phyloP scores from a whole-genome alignment of 495 filamentous ascomycete genomes.

The Saxophila tyrrhenica region DNA sequence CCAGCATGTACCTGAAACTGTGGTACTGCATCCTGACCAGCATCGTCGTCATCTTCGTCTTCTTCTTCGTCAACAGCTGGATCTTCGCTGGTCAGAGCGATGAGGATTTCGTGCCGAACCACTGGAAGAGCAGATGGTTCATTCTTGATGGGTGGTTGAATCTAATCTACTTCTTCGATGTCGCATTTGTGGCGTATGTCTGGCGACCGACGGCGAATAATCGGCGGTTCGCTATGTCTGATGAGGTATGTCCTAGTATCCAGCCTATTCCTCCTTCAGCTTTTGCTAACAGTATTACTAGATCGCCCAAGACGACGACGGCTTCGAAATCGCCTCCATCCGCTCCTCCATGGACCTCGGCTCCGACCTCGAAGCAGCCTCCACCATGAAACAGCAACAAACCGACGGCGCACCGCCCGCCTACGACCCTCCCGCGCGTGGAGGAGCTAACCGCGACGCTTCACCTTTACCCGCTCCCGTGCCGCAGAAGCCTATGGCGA shows the following conservation, averaged over 20 bases:
- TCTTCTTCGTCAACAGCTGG: conserved; percentile 93
- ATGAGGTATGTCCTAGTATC: conserved; percentile 52
- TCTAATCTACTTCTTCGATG: conserved; percentile 85
- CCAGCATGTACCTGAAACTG: conserved; percentile 92
- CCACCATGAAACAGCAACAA: neutral
- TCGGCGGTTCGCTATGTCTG: conserved; percentile 94
- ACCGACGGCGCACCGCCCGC: conserved; percentile 13
- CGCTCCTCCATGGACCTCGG: conserved; percentile 68
- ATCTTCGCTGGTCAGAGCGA: conserved; percentile 72
- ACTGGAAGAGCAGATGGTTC: conserved; percentile 97
- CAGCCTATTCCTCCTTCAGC: conserved; percentile 1
- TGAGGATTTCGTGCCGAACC: conserved; percentile 81
- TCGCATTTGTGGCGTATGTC: conserved; percentile 86
- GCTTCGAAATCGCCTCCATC: conserved; percentile 91
- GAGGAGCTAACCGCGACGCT: conserved; percentile 18
- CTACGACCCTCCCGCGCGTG: conserved; percentile 14
- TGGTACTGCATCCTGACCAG: conserved; percentile 94
- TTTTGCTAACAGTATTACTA: conserved; percentile 32
- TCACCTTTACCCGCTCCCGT: conserved; percentile 32
- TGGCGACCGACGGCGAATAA: conserved; percentile 98
- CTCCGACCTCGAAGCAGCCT: conserved; percentile 22
- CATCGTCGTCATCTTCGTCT: conserved; percentile 90
- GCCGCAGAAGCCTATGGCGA: conserved; percentile 29
- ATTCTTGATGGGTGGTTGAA: conserved; percentile 97
- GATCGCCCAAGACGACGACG: conserved; percentile 97